These are phyloP conservation scores for Mercurialis annua DNA, from an alignment of 345 rosid genomes.

Conservation along the genomic window DNA sequence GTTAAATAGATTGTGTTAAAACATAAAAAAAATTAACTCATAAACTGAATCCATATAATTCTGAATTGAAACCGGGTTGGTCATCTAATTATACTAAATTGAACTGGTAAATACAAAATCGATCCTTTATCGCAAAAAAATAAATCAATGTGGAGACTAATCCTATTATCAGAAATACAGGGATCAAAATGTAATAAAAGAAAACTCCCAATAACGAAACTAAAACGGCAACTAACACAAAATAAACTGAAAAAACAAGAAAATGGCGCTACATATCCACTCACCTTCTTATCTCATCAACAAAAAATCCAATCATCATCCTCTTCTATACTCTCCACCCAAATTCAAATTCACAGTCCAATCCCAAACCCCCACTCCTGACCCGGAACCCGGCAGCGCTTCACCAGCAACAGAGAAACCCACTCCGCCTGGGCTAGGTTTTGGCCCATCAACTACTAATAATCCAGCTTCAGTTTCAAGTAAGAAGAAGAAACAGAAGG, in stretches of 20 bases:
- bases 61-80: no score
- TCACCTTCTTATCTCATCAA: slow-evolving; percentile 29
- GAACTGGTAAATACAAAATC: no score
- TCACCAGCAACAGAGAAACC: slow-evolving; percentile 42
- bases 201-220: background rate
- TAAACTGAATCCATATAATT: no score
- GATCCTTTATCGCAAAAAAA: no score
- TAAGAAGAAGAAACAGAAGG: slow-evolving; percentile 41
- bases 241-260: slow-evolving; percentile 31
- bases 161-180: background rate
- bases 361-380: slow-evolving; percentile 41
- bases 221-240: slow-evolving; percentile 14
- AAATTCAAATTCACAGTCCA: slow-evolving; percentile 37
- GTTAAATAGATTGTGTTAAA: no score
- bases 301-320: slow-evolving; percentile 32
- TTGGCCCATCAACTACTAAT: slow-evolving; percentile 46
- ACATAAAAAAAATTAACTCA: no score
- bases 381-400: slow-evolving; percentile 32
- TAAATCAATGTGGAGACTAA: background rate
- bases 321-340: slow-evolving; percentile 16
- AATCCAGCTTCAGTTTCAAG: slow-evolving; percentile 26
- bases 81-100: no score
- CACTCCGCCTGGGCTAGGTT: slow-evolving; percentile 48
- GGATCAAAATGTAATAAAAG: background rate
- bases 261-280: slow-evolving; percentile 73